phyloP scores from a whole-genome alignment of 495 filamentous ascomycete genomes.

The Astrothelium subdiscretum region DNA sequence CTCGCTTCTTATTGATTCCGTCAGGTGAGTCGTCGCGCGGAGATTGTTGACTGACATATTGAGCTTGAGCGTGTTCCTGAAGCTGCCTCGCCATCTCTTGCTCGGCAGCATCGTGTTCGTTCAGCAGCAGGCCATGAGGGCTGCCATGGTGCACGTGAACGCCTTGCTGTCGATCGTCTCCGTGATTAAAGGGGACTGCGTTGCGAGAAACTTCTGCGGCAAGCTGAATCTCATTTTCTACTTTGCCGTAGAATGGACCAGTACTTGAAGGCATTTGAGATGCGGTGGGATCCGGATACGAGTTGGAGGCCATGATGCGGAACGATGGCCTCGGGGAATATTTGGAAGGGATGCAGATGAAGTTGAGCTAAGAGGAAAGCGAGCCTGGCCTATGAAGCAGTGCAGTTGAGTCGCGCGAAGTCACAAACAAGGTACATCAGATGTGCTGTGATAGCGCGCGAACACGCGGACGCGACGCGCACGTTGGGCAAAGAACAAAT shows the following conservation, averaged over 20 bases:
- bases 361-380: not conserved
- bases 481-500: not conserved
- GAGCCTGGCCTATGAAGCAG: no score
- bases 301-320: not conserved
- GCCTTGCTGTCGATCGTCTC: not conserved
- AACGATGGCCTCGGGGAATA: not conserved
- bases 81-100: not conserved
- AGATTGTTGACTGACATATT: not conserved
- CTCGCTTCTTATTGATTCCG: slow-evolving; percentile 44
- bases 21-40: slow-evolving; percentile 1
- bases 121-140: not conserved
- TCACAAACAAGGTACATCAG: no score
- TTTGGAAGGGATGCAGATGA: not conserved
- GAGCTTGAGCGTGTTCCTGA: not conserved
- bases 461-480: not conserved
- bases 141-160: not conserved
- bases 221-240: not conserved
- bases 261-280: not conserved
- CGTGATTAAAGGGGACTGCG: not conserved
- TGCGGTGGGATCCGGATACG: not conserved
- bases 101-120: not conserved
- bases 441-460: no score
- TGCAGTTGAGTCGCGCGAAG: no score
- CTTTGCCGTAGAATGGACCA: not conserved
- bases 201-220: not conserved